phyloP scores from a whole-genome alignment of 1,139 yeast genomes.

The Arxiozyma heterogenica region DNA sequence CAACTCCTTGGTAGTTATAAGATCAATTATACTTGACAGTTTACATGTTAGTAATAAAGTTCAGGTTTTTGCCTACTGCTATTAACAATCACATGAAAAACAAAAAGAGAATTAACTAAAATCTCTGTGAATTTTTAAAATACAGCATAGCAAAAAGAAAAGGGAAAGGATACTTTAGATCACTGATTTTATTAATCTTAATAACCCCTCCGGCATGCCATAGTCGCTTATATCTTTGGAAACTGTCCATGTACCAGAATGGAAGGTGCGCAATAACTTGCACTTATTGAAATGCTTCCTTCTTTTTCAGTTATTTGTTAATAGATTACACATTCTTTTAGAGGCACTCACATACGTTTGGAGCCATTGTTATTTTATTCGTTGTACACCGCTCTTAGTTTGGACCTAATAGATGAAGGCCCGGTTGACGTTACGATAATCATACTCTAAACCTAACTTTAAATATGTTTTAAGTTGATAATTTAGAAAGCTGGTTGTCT shows the following conservation, averaged over 20 bases:
- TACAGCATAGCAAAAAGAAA: slow-evolving; percentile 22
- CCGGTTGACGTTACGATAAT: neutral
- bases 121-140: slow-evolving; percentile 31
- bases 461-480: neutral
- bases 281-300: neutral
- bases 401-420: neutral
- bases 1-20: too few relatives aligned
- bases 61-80: slow-evolving; percentile 30
- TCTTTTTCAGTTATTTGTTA: slow-evolving; percentile 1
- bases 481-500: neutral
- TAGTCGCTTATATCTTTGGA: neutral
- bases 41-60: neutral
- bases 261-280: neutral
- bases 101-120: neutral
- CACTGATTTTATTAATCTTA: neutral
- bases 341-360: slow-evolving; percentile 29
- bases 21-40: neutral
- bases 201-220: neutral
- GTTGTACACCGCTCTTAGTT: slow-evolving; percentile 1
- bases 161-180: neutral
- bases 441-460: neutral
- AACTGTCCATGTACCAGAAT: neutral
- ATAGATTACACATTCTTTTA: neutral
- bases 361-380: slow-evolving; percentile 28
- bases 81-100: slow-evolving; percentile 30